Percentiles rank a stretch among this genome's conserved stretches.
These are phyloP conservation scores for Zostera marina DNA, from an alignment of 116 monocot genomes.

Conservation along the genomic window DNA sequence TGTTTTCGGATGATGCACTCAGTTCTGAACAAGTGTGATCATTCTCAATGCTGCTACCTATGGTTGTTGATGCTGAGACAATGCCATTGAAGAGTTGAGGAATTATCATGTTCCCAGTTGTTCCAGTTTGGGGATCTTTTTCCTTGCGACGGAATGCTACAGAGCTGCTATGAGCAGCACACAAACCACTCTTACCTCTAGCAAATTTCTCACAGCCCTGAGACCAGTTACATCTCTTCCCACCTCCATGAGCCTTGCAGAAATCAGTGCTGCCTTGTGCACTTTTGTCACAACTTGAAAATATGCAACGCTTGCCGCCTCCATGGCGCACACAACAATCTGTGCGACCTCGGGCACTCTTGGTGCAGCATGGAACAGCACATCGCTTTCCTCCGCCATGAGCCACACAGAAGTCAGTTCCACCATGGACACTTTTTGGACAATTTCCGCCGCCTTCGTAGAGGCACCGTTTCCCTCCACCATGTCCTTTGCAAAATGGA, in stretches of 20 bases:
- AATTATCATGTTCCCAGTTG: constrained; percentile 14
- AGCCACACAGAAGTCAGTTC: constrained; percentile 84
- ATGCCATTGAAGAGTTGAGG: constrained; percentile 31
- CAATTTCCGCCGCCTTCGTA: constrained; percentile 71
- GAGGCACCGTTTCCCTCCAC: constrained; percentile 81
- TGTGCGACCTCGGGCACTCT: constrained; percentile 87
- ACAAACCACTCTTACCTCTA: constrained; percentile 74
- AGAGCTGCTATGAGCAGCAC: constrained; percentile 61
- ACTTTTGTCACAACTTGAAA: constrained; percentile 61
- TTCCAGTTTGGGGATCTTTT: neutral
- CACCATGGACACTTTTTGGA: constrained; percentile 95
- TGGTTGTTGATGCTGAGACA: constrained; percentile 22
- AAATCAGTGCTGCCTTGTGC: constrained; percentile 95
- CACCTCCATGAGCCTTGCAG: constrained; percentile 98
- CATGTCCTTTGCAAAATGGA: constrained; percentile 78
- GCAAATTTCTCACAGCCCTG: constrained; percentile 89
- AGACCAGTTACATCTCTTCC: constrained; percentile 49
- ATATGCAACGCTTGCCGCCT: constrained; percentile 80
- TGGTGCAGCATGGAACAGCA: constrained; percentile 47
- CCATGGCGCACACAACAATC: constrained; percentile 91
- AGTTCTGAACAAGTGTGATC: constrained; percentile 18
- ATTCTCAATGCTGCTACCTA: constrained; percentile 18
- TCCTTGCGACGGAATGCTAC: neutral
- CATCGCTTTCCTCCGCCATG: constrained; percentile 97
- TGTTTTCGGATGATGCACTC: constrained; percentile 24